Evolutionary conservation across 805 yeast species (phyloP), one percentile per base, ranked within the genome.

Genomic region (Sugiyamaella valdiviana): DNA sequence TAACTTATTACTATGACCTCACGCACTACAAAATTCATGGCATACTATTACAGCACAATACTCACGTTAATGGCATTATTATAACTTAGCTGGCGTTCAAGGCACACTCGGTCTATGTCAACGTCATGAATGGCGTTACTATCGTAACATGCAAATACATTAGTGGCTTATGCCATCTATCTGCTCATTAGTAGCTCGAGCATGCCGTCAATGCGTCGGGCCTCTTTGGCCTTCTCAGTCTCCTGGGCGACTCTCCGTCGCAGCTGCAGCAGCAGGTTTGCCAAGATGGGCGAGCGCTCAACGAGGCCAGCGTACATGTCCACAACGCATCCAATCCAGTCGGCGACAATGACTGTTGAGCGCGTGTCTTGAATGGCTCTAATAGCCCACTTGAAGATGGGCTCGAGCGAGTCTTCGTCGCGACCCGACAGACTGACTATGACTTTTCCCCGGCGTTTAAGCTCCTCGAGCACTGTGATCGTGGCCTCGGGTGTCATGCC

Each of bases 161-260:
- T 10, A 26, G 14, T 6, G 32, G n/a, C n/a, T n/a, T n/a, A n/a
- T n/a, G n/a, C n/a, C n/a, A n/a, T n/a, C n/a, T n/a, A 50, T 10
- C 49, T 16, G 39, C 49, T 41, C n/a, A 89, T 82, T 59, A 91
- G 73, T 57, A 93, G 67, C 66, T 88, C 95, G 58, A 93, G 71
- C 97, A 93, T 93, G 47, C 99, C 99, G 59, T 85, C 88, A 39
- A 93, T 80, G 63, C 80, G 83, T 64, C 83, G 85, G 5, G 97
- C 95, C 63, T 90, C 96, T 62, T 79, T 79, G 39, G 96, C 85
- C 61, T 84, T 82, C 49, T 75, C 76, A 20, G 89, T 78, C 67
- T 91, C 97, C 29, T 69, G 63, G 49, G 75, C 77, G 22, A 91
- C 73, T 58, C 78, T 79, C 6, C 46, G 45, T 37, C 75, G 73